Percentiles rank a stretch among this genome's conserved stretches.
Evolutionary conservation across 2,329 filamentous ascomycete species (phyloP).

Genomic region (Trichophyton simii): DNA sequence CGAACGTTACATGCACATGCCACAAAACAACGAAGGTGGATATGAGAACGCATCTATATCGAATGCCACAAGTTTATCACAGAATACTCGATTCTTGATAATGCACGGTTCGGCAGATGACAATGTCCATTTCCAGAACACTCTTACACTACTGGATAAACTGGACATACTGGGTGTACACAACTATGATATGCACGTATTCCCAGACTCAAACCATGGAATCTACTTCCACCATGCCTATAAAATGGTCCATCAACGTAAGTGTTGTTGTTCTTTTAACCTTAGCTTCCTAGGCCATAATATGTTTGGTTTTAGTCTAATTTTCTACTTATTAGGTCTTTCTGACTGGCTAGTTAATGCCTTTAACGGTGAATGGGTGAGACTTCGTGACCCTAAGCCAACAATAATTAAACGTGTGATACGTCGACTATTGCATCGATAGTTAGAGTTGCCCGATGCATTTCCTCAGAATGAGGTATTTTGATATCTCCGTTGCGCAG

Average conservation of each 20-base stretch:
- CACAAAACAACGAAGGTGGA: constrained; percentile 64
- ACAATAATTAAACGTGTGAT: constrained; percentile 18
- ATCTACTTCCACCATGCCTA: constrained; percentile 95
- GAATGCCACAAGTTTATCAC: constrained; percentile 58
- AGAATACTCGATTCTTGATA: constrained; percentile 76
- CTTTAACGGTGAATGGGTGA: constrained; percentile 90
- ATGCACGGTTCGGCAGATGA: constrained; percentile 97
- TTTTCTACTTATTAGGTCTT: constrained; percentile 20
- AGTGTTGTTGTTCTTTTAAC: constrained; percentile 31
- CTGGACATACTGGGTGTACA: constrained; percentile 68
- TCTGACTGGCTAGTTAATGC: constrained; percentile 87
- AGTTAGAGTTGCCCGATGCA: background rate
- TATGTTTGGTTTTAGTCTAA: background rate
- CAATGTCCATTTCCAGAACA: constrained; percentile 96
- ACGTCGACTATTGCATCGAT: background rate
- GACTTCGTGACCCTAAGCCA: constrained; percentile 38
- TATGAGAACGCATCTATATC: constrained; percentile 64
- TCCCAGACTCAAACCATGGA: constrained; percentile 88
- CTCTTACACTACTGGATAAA: constrained; percentile 72
- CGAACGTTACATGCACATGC: constrained; percentile 93
- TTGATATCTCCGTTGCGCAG: background rate
- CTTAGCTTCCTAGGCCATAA: background rate
- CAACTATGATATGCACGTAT: constrained; percentile 95
- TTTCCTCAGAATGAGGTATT: background rate
- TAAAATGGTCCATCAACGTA: constrained; percentile 81